Conservation (phyloP, 305 asterid species). For the Nicotiana rustica region DNA sequence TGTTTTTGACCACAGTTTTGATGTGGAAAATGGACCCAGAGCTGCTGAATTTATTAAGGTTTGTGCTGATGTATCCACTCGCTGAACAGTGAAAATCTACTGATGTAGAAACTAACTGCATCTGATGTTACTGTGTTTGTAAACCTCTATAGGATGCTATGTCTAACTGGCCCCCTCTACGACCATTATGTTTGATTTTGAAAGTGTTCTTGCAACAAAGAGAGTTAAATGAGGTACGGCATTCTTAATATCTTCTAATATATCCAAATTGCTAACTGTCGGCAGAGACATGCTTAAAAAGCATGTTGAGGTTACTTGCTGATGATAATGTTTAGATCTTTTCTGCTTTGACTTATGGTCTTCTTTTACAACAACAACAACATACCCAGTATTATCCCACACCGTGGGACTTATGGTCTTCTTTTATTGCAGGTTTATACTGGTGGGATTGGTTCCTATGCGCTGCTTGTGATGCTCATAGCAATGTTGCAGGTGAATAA, state of each 20-base stretch:
- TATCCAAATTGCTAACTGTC: not conserved
- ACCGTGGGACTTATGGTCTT: conserved; percentile 17
- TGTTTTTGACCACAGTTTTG: conserved; percentile 69
- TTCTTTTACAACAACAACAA: conserved; percentile 1
- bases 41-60: conserved; percentile 95
- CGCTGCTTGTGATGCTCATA: conserved; percentile 93
- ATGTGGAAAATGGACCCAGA: conserved; percentile 87
- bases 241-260: conserved; percentile 23
- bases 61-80: conserved; percentile 32
- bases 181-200: conserved; percentile 88
- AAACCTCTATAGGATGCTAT: conserved; percentile 67
- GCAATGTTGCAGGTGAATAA: conserved; percentile 86
- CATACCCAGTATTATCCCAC: too few species aligned
- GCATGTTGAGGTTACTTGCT: not conserved
- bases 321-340: conserved; percentile 20
- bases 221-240: conserved; percentile 87
- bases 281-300: not conserved
- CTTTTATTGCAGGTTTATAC: conserved; percentile 75
- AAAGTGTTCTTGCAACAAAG: conserved; percentile 94
- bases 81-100: conserved; percentile 3
- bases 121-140: not conserved
- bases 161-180: conserved; percentile 81
- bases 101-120: conserved; percentile 18
- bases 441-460: conserved; percentile 98
- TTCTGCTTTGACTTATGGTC: conserved; percentile 36